A percentile compares a stretch with the other conserved stretches of the same genome.
Conservation (phyloP, 352 stramenopile genomes). For the Phytophthora citricola region DNA sequence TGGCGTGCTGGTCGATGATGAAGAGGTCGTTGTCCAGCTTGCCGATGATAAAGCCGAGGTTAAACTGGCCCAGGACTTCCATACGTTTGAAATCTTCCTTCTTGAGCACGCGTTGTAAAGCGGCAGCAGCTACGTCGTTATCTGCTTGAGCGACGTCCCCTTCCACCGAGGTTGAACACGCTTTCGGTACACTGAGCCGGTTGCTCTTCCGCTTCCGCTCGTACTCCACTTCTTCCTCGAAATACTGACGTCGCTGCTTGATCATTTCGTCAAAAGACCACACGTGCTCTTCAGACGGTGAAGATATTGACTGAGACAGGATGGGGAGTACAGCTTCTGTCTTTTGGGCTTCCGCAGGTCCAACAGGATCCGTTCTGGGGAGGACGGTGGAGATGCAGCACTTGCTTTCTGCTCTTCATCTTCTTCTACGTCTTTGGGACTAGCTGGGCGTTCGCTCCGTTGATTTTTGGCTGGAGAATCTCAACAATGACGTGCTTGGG, state of each 20-base stretch:
- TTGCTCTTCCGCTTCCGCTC: slow-evolving; percentile 38
- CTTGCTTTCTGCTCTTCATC: slow-evolving; percentile 13
- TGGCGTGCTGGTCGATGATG: slow-evolving; percentile 99
- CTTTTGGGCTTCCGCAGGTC: slow-evolving; percentile 34
- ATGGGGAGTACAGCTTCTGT: slow-evolving; percentile 30
- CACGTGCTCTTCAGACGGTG: slow-evolving; percentile 25
- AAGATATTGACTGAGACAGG: slow-evolving; percentile 6
- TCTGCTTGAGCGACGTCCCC: slow-evolving; percentile 20
- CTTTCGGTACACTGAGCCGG: slow-evolving; percentile 44
- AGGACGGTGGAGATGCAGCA: slow-evolving; percentile 11
- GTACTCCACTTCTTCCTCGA: slow-evolving; percentile 49
- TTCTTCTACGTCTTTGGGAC: slow-evolving; percentile 1
- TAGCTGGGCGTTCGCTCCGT: neutral
- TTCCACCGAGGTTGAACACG: slow-evolving; percentile 42
- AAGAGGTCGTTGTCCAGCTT: slow-evolving; percentile 93
- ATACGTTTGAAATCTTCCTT: slow-evolving; percentile 95
- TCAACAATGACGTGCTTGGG: slow-evolving; percentile 29
- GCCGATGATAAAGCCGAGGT: slow-evolving; percentile 97
- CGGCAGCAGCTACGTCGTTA: slow-evolving; percentile 54
- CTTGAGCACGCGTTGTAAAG: slow-evolving; percentile 77
- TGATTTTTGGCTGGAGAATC: slow-evolving; percentile 17
- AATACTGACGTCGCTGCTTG: slow-evolving; percentile 47
- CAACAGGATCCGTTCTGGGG: slow-evolving; percentile 17
- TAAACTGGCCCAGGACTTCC: slow-evolving; percentile 97
- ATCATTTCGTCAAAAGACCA: slow-evolving; percentile 57